Conservation (phyloP, 257 asterid species). For the Nemophila menziesii region DNA sequence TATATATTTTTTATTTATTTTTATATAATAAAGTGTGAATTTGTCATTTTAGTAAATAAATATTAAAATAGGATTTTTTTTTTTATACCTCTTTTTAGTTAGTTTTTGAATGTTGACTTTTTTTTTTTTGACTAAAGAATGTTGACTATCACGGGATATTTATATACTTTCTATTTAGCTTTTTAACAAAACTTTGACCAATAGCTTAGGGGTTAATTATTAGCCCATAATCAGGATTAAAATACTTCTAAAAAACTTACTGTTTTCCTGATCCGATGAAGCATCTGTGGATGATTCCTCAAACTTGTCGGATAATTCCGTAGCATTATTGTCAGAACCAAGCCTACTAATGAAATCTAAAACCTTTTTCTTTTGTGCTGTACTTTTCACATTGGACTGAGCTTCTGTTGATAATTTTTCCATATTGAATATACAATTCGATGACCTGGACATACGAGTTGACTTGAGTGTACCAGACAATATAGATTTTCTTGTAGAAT, state of each 20-base stretch:
- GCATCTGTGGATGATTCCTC: conserved; percentile 33
- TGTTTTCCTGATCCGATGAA: conserved; percentile 24
- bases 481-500: conserved; percentile 57
- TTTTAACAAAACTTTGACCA: too few relatives aligned
- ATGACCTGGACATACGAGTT: conserved; percentile 41
- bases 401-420: conserved; percentile 52
- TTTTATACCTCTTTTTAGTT: too few relatives aligned
- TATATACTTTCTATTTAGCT: too few relatives aligned
- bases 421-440: conserved; percentile 47
- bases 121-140: too few relatives aligned
- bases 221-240: too few relatives aligned
- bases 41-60: too few relatives aligned
- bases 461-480: conserved; percentile 35
- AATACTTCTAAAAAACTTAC: conserved; percentile 31
- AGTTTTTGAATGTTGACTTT: too few relatives aligned
- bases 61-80: too few relatives aligned
- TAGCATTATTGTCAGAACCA: conserved; percentile 37
- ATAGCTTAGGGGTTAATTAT: too few relatives aligned
- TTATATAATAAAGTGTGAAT: too few relatives aligned
- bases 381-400: conserved; percentile 25
- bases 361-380: conserved; percentile 28
- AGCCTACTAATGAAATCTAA: conserved; percentile 28
- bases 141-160: too few relatives aligned
- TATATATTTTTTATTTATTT: too few relatives aligned
- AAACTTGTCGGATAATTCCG: conserved; percentile 46